These are phyloP conservation scores for Licmophora abbreviata DNA, from an alignment of 108 stramenopile species.

Conservation along the genomic window DNA sequence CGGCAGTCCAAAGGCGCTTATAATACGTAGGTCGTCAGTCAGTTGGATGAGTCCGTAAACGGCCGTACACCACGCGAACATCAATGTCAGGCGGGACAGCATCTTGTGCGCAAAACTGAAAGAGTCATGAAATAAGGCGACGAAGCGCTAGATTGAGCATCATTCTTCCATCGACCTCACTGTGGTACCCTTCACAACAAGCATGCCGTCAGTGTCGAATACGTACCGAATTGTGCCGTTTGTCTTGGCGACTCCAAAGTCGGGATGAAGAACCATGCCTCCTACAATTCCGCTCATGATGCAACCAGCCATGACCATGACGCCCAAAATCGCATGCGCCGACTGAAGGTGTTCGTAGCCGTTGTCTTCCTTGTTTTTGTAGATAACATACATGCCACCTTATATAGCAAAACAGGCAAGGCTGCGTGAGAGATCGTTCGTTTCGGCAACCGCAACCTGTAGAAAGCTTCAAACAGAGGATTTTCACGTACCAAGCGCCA, in stretches of 20 bases:
- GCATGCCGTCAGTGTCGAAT: too few relatives aligned
- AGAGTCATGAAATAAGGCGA: too few relatives aligned
- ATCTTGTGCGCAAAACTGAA: slow-evolving; percentile 47
- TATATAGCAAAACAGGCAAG: too few relatives aligned
- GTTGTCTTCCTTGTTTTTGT: slow-evolving; percentile 59
- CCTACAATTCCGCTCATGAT: slow-evolving; percentile 49
- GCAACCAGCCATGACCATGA: slow-evolving; percentile 26
- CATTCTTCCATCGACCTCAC: too few relatives aligned
- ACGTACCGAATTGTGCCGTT: slow-evolving; percentile 46
- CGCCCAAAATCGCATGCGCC: slow-evolving; percentile 46
- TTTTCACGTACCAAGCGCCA: too few relatives aligned
- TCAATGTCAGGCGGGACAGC: slow-evolving; percentile 32
- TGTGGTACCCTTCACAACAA: too few relatives aligned
- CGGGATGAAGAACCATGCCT: slow-evolving; percentile 69
- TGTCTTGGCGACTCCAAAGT: slow-evolving; percentile 75
- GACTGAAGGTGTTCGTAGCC: slow-evolving; percentile 52
- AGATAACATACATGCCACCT: slow-evolving; percentile 68
- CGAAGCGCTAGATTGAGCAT: too few relatives aligned
- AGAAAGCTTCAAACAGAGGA: too few relatives aligned
- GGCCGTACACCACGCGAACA: slow-evolving; percentile 48
- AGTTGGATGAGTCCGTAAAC: slow-evolving; percentile 49
- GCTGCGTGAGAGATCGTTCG: too few relatives aligned
- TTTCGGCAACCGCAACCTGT: too few relatives aligned
- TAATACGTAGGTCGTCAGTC: slow-evolving; percentile 30
- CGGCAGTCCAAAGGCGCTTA: slow-evolving; percentile 47